Percentiles rank a stretch among this genome's conserved stretches.
Conservation (phyloP, 164 flowering plant genomes). For the Dillenia suffruticosa region DNA sequence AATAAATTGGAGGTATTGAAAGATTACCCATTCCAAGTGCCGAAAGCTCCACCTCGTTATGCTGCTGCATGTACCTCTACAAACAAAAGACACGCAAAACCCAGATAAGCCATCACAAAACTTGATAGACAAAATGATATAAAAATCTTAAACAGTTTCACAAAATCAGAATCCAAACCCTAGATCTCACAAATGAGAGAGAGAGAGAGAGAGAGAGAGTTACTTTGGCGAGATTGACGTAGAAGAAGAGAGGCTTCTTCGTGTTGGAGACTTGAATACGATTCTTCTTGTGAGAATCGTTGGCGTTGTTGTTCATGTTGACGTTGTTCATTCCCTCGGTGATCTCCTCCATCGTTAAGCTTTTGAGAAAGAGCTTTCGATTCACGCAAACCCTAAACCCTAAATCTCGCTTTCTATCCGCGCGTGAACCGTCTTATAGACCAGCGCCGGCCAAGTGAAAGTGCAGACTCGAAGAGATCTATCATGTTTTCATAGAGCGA, state of each 20-base stretch:
- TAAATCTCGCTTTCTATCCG: background rate
- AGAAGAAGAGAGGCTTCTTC: slow-evolving; percentile 52
- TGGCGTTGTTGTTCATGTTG: slow-evolving; percentile 34
- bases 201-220: background rate
- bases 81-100: background rate
- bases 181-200: no score
- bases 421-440: no score
- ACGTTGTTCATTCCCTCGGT: slow-evolving; percentile 55
- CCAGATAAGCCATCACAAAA: background rate
- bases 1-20: background rate
- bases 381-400: slow-evolving; percentile 21
- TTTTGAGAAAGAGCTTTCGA: no score
- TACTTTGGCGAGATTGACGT: slow-evolving; percentile 63
- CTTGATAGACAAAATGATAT: background rate
- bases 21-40: slow-evolving; percentile 78
- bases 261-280: slow-evolving; percentile 78
- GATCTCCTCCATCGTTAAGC: slow-evolving; percentile 47
- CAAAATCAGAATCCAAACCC: no score
- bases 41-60: slow-evolving; percentile 72
- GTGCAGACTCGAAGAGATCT: no score
- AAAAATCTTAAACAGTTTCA: no score
- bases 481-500: no score
- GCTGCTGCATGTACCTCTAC: slow-evolving; percentile 78
- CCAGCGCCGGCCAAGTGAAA: no score
- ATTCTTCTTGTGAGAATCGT: slow-evolving; percentile 50